Percentiles rank a stretch among this genome's conserved stretches.
Evolutionary conservation across 2,329 filamentous ascomycete genomes (phyloP).

Genomic region (Rhynchosporium secalis): DNA sequence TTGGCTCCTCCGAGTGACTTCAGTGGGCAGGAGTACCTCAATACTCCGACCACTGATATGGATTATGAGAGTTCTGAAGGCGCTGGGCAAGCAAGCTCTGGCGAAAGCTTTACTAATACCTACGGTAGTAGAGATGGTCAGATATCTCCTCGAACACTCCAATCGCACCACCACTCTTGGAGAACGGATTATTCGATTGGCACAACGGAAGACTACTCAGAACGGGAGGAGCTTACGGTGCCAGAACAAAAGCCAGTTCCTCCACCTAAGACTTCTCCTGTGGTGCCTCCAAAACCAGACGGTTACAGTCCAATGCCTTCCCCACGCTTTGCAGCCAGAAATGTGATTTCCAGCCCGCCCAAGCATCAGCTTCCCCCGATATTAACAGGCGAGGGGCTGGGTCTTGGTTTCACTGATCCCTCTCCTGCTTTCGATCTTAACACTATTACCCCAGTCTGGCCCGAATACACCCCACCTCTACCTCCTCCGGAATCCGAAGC

Average conservation of each 20-base stretch:
- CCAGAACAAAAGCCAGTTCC: constrained; percentile 42
- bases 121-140: constrained; percentile 28
- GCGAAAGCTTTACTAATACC: constrained; percentile 23
- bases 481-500: constrained; percentile 21
- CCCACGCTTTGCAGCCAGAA: constrained; percentile 23
- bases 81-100: constrained; percentile 22
- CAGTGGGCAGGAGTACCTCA: constrained; percentile 29
- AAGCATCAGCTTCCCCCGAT: constrained; percentile 31
- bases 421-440: constrained; percentile 25
- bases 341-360: constrained; percentile 19
- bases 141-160: constrained; percentile 26
- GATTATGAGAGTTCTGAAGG: constrained; percentile 39
- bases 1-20: constrained; percentile 29
- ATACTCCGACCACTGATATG: constrained; percentile 37
- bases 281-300: constrained; percentile 32
- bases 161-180: constrained; percentile 32
- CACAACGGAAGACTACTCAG: constrained; percentile 30
- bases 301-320: constrained; percentile 34
- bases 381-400: constrained; percentile 32
- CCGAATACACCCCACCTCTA: constrained; percentile 33
- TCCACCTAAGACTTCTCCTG: constrained; percentile 40
- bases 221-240: constrained; percentile 31
- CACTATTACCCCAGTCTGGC: constrained; percentile 28
- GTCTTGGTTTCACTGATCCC: constrained; percentile 28
- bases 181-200: constrained; percentile 38